Conservation (phyloP, 768 basidiomycete species). For the Russula vinacea region DNA sequence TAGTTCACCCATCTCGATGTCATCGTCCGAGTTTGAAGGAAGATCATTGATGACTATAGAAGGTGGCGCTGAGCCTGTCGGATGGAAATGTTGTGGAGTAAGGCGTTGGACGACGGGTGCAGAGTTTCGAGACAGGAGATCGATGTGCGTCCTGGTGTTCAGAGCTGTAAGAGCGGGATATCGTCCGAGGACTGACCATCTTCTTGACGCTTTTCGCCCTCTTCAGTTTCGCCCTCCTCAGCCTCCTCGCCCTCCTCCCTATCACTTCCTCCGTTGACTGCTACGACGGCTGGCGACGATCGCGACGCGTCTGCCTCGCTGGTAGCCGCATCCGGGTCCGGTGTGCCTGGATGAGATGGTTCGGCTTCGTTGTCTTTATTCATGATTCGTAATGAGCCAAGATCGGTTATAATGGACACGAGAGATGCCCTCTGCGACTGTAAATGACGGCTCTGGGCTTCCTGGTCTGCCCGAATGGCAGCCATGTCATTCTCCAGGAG, state of each 20-base stretch:
- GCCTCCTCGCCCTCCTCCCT: conserved; percentile 36
- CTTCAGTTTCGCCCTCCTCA: conserved; percentile 41
- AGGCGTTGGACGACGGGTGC: conserved; percentile 23
- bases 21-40: conserved; percentile 42
- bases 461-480: conserved; percentile 70
- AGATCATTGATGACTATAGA: conserved; percentile 27
- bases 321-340: conserved; percentile 19
- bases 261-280: conserved; percentile 34
- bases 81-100: conserved; percentile 6
- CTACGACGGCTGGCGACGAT: conserved; percentile 51
- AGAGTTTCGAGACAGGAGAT: conserved; percentile 36
- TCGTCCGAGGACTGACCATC: conserved; percentile 37
- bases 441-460: conserved; percentile 63
- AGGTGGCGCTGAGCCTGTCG: conserved; percentile 25
- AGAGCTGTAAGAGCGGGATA: conserved; percentile 33
- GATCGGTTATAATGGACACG: conserved; percentile 59
- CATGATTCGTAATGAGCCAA: conserved; percentile 59
- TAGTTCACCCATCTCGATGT: conserved; percentile 92
- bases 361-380: conserved; percentile 60
- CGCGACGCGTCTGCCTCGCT: conserved; percentile 40
- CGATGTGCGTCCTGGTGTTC: conserved; percentile 38
- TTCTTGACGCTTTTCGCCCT: conserved; percentile 45
- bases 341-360: conserved; percentile 21
- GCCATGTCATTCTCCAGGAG: conserved; percentile 75
- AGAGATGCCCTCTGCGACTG: conserved; percentile 66